Base-by-base conservation (phyloP, 2,329 filamentous ascomycete genomes). In the Xylaria polymorpha region DNA sequence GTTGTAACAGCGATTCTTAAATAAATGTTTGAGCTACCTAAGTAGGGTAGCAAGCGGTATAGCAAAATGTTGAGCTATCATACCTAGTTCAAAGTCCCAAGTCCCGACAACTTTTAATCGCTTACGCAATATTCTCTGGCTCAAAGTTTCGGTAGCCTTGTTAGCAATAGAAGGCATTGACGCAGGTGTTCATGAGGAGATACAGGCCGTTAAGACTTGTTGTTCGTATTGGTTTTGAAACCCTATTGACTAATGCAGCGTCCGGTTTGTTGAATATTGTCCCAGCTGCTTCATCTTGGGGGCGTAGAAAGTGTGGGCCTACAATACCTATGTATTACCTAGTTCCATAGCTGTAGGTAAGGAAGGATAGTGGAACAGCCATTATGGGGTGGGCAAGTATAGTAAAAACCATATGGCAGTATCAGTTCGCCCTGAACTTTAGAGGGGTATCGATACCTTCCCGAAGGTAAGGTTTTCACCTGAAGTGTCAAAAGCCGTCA, bases 71-170 rank as follows among this genome's bases (percentile, higher is more conserved):
- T 48, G 18, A 39, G 57, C 15, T 5, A 9, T 59, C 4, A 46
- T 15, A 8, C 4, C 3, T 29, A 29, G 25, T 29, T 29, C 25
- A 29, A 29, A 29, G 3, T 20, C 20, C 7, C 7, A 43, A 8
- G 14, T 29, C 14, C n/a, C 12, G 29, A 57, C 22, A 20, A 15
- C 4, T 29, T 29, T 29, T 29, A 44, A n/a, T 46, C 2, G 41
- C 65, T 44, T 63, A 67, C 59, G n/a, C 18, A 37, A 51, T 51
- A 32, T 18, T 14, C 29, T 25, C 25, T 25, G 14, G 48, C 20
- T 51, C 18, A 32, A 12, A 15, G 10, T 51, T 51, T n/a, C 22
- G 25, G 22, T 5, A 12, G 15, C 25, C 25, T 51, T 32, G 14
- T 51, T 18, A n/a, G 14, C 25, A 15, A 51, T 32, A 32, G 25